A percentile compares a stretch with the other conserved stretches of the same genome.
Conservation (phyloP, 495 filamentous ascomycete genomes). For the Hamigera avellanea region DNA sequence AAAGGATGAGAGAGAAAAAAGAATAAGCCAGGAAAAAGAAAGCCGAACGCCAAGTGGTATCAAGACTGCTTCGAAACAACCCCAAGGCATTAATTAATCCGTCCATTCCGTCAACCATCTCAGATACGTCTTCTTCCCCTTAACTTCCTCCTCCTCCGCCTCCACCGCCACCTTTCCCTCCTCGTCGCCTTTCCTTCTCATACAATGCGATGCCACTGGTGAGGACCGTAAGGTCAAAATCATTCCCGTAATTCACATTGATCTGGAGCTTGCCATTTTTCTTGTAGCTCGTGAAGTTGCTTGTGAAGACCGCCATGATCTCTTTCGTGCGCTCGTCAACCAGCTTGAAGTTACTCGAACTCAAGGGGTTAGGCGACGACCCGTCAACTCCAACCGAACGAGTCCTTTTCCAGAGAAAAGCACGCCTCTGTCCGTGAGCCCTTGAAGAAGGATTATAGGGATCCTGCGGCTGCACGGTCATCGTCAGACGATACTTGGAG, state of each 20-base stretch:
- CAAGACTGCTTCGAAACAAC: too few relatives aligned
- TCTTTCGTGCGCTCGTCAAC: neutral
- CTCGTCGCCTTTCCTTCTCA: constrained; percentile 1
- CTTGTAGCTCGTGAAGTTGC: neutral
- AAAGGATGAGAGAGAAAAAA: too few relatives aligned
- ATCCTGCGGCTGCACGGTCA: neutral
- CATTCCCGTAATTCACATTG: constrained; percentile 3
- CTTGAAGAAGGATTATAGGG: too few relatives aligned
- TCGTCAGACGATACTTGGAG: neutral
- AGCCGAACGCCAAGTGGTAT: too few relatives aligned
- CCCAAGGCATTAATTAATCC: too few relatives aligned
- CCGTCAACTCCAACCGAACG: neutral
- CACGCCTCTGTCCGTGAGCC: neutral
- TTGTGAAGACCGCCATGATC: constrained; percentile 1
- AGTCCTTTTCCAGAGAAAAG: constrained; percentile 4
- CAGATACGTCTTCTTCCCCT: too few relatives aligned
- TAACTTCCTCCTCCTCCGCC: too few relatives aligned
- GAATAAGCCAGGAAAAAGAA: too few relatives aligned
- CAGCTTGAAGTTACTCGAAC: constrained; percentile 2
- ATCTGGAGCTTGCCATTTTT: constrained; percentile 5
- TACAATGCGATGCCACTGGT: neutral
- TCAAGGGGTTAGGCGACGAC: neutral
- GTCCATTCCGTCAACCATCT: too few relatives aligned
- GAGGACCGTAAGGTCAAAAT: constrained; percentile 4
- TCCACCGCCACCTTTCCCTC: too few relatives aligned